These are phyloP conservation scores for Diversispora eburnea DNA, from an alignment of 192 early-diverging fungal species.

Conservation along the genomic window DNA sequence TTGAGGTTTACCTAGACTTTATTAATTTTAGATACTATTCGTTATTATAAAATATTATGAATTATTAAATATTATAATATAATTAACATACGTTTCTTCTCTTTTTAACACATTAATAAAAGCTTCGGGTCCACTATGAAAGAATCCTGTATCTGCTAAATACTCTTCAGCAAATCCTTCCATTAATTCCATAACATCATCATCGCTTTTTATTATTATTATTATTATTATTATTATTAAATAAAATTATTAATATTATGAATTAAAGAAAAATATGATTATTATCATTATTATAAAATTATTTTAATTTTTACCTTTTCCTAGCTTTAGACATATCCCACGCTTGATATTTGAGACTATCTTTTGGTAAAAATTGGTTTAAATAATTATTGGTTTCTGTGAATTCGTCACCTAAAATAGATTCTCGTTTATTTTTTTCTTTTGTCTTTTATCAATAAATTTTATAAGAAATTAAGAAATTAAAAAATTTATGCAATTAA, in stretches of 20 bases:
- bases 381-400: conserved; percentile 76
- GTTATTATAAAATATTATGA: not conserved
- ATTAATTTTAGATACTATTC: not conserved
- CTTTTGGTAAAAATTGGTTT: conserved; percentile 83
- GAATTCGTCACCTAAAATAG: conserved; percentile 82
- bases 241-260: not conserved
- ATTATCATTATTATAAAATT: not conserved
- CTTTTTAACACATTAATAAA: conserved; percentile 28
- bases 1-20: conserved; percentile 24
- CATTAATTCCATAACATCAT: conserved; percentile 85
- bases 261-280: not conserved
- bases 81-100: conserved; percentile 23
- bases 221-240: not conserved
- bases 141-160: conserved; percentile 82
- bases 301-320: conserved; percentile 56
- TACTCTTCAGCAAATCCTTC: conserved; percentile 88
- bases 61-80: not conserved
- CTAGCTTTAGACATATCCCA: conserved; percentile 99
- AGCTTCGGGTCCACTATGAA: conserved; percentile 83
- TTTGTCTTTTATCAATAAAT: conserved; percentile 51
- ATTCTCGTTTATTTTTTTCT: conserved; percentile 87
- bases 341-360: conserved; percentile 82
- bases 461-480: not conserved
- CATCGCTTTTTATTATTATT: conserved; percentile 40
- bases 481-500: conserved; percentile 11